These are phyloP conservation scores for Thermoascus crustaceus DNA, from an alignment of 2,329 filamentous ascomycete genomes.

Conservation along the genomic window DNA sequence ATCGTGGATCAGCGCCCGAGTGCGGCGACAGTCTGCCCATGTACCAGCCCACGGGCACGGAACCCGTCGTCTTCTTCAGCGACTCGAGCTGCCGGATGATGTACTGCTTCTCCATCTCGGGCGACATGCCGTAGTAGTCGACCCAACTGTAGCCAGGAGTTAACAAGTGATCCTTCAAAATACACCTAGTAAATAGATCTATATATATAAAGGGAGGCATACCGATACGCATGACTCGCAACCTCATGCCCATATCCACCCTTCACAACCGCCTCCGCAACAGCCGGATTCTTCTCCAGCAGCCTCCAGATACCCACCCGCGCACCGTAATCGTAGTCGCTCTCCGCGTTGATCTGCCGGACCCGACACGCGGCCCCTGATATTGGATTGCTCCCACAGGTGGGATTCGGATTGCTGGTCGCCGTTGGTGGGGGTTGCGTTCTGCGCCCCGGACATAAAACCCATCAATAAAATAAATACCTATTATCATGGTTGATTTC, in stretches of 20 bases:
- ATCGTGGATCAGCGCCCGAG: conserved; percentile 40
- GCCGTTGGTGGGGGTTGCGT: too few relatives aligned
- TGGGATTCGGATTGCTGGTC: conserved; percentile 29
- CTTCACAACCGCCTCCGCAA: conserved; percentile 41
- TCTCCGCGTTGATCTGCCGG: conserved; percentile 37
- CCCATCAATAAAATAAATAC: too few relatives aligned
- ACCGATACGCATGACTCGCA: conserved; percentile 42
- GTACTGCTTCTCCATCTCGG: conserved; percentile 42
- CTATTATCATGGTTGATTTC: too few relatives aligned
- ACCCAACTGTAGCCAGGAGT: conserved; percentile 48
- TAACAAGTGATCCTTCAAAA: too few relatives aligned
- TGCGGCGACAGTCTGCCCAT: conserved; percentile 41
- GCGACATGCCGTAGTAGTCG: conserved; percentile 40
- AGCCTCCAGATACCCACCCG: conserved; percentile 44
- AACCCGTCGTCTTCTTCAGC: conserved; percentile 38
- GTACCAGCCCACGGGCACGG: conserved; percentile 44
- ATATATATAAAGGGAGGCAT: too few relatives aligned
- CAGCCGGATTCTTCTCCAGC: conserved; percentile 41
- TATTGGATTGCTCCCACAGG: conserved; percentile 31
- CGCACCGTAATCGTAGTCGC: conserved; percentile 46
- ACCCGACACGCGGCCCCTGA: conserved; percentile 16
- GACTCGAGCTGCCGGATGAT: conserved; percentile 37
- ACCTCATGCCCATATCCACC: conserved; percentile 46
- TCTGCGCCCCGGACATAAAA: too few relatives aligned
- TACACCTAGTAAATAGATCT: too few relatives aligned